Base-by-base conservation (phyloP, 805 yeast species). In the Teunomyces lycoperdinae region DNA sequence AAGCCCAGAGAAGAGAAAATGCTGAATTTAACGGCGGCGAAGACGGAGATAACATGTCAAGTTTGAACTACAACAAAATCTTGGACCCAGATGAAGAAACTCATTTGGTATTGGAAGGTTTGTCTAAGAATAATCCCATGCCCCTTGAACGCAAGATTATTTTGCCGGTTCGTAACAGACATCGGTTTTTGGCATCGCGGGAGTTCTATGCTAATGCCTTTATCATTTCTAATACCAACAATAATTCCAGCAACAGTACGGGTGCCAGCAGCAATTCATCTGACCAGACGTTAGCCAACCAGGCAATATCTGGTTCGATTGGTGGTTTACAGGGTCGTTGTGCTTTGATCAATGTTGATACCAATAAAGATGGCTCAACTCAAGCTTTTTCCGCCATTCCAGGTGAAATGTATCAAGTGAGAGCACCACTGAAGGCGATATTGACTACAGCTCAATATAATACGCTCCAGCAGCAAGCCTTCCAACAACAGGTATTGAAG, bases 121-220 rank as follows among this genome's bases (percentile, higher is more conserved):
- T 92, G 16, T 78, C 87, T 10, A 77, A 87, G 56, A 84, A 91
- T 31, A 77, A 81, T 49, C 91, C 96, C 1, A 73, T 85, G 54
- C 99, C 99, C 1, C 68, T 94, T 49, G 98, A 90, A 60, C 67
- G 89, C 31, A 82, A 83, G 46, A 84, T 84, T 8, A 61, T 87
- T 2, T 70, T 87, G 53, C 90, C 97, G 3, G 78, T 85, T 0
- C 73, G 87, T 43, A 69, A 83, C 45, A 79, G 96, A 52, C 83
- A 84, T 28, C 78, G 83, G 48, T 89, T 88, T 57, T 75, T 94
- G 57, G 80, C 95, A 51, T 85, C 89, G 87, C 78, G 98, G 54
- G 99, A 94, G 64, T 88, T 91, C 84, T 87, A 92, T 68, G 96
- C 97, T 1, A 81, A 87, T 50, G 92, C 96, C 1, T 76, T 87